Base-by-base conservation (phyloP, 176 grass and related monocot species). In the Aegilops tauschii region DNA sequence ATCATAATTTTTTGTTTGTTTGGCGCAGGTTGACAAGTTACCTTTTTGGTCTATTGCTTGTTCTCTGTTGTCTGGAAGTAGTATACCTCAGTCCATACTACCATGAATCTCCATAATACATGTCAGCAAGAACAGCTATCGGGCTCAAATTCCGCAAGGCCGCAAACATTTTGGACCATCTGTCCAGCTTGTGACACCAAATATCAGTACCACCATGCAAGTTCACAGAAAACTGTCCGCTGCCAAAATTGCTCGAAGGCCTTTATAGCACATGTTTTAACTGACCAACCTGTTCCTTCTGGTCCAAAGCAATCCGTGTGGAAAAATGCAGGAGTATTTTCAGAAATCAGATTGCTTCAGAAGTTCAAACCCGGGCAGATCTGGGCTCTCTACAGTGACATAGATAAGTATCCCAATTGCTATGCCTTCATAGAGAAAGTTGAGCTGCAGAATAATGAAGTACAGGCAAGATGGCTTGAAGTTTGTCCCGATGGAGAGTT, bases 211-310 rank as follows among this genome's bases (percentile, higher is more conserved):
- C 88, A 88, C 77, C 82, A 78, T 52, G 77, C 76, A 61, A 88
- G 88, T 14, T 85, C 90, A 76, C 90, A 93, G 79, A 97, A 83
- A 80, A 76, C 93, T 76, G 73, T 97, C 35, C 83, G 82, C 30
- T 97, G 95, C 93, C 95, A 93, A 70, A 97, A 85, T 81, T 97
- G 95, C 76, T 83, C 90, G 82, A 91, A 95, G 61, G 75, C 93
- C 88, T 97, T 95, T 66, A 69, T 95, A 12, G 93, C 91, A 54
- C 86, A 90, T 83, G 90, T 91, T 86, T 75, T 93, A 25, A 76
- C 89, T 35, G 87, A 85, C 6, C 87, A 89, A 87, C 28, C 21
- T 83, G 75, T 77, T 81, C 85, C 87, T 80, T 76, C 79, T 45
- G 79, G 34, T 20, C 54, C 52, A 56, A 78, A 77, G 82, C 78